A percentile compares a stretch with the other conserved stretches of the same genome.
These are phyloP conservation scores for Rachicladosporium sp. DNA, from an alignment of 2,329 filamentous ascomycete species.

Conservation along the genomic window DNA sequence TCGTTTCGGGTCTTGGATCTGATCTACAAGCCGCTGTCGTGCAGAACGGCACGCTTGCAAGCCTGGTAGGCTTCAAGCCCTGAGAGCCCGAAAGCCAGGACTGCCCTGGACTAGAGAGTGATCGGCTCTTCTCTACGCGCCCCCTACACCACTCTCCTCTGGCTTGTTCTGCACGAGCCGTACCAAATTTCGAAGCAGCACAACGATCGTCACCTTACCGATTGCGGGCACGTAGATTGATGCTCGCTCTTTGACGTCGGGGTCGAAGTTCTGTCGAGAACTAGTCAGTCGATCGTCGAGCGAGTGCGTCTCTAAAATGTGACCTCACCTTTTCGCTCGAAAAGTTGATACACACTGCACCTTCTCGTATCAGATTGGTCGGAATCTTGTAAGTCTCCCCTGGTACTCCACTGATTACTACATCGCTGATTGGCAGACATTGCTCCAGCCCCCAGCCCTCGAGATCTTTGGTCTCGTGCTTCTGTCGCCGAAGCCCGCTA, in stretches of 20 bases:
- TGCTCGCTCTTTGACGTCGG: slow-evolving; percentile 85
- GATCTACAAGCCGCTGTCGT: too few species aligned
- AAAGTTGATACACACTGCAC: slow-evolving; percentile 98
- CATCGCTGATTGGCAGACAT: slow-evolving; percentile 77
- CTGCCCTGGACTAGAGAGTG: too few species aligned
- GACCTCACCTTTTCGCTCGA: slow-evolving; percentile 63
- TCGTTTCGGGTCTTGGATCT: too few species aligned
- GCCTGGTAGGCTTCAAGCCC: too few species aligned
- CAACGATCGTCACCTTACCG: slow-evolving; percentile 92
- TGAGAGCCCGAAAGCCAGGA: too few species aligned
- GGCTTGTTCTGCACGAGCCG: slow-evolving; percentile 34
- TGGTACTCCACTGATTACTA: slow-evolving; percentile 88
- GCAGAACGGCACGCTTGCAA: too few species aligned
- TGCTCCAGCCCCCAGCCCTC: slow-evolving; percentile 68
- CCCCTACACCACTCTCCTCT: slow-evolving; percentile 1
- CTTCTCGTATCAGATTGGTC: slow-evolving; percentile 68
- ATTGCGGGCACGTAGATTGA: slow-evolving; percentile 95
- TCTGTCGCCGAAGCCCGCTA: slow-evolving; percentile 68
- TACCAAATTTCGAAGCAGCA: slow-evolving; percentile 77
- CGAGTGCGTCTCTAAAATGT: not conserved
- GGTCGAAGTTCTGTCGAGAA: slow-evolving; percentile 59
- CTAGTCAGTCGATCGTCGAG: slow-evolving; percentile 3
- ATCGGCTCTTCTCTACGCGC: not conserved
- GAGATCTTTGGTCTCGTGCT: slow-evolving; percentile 79
- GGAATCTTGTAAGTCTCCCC: slow-evolving; percentile 83